These are phyloP conservation scores for Tripidium arundinaceum DNA, from an alignment of 202 grass and related monocot species.

Conservation along the genomic window DNA sequence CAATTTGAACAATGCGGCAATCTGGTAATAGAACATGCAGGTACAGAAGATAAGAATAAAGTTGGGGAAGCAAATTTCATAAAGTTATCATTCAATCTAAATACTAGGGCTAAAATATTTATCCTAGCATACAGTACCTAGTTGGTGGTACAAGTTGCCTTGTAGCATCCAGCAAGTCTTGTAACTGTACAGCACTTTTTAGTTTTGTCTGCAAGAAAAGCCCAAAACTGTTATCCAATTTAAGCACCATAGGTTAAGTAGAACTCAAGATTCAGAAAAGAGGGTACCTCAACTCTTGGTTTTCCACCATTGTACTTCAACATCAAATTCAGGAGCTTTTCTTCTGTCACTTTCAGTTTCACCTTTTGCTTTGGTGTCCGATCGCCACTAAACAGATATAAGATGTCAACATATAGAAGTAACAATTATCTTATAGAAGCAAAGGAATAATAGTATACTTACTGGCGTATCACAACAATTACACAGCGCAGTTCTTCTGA, in stretches of 20 bases:
- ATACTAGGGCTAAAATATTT: conserved; percentile 17
- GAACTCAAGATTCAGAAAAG: conserved; percentile 20
- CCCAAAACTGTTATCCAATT: conserved; percentile 24
- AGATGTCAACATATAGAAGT: conserved; percentile 30
- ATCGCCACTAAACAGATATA: conserved; percentile 68
- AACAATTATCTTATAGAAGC: neutral
- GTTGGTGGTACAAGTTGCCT: conserved; percentile 87
- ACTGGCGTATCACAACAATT: conserved; percentile 97
- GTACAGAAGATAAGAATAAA: conserved; percentile 1
- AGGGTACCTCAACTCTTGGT: conserved; percentile 78
- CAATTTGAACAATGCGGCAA: neutral
- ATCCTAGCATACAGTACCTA: conserved; percentile 50
- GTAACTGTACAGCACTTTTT: conserved; percentile 96
- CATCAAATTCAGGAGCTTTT: conserved; percentile 99
- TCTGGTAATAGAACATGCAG: neutral
- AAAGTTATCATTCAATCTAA: conserved; percentile 11
- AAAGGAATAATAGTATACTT: conserved; percentile 44
- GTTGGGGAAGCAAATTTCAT: neutral
- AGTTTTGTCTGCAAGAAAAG: conserved; percentile 85
- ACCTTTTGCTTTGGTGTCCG: conserved; percentile 99
- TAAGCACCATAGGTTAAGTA: conserved; percentile 20
- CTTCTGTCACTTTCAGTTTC: conserved; percentile 97
- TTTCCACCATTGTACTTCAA: conserved; percentile 99
- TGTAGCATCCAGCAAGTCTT: conserved; percentile 99
- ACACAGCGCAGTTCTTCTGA: conserved; percentile 97